These are phyloP conservation scores for Salix dunnii DNA, from an alignment of 345 rosid genomes.

Conservation along the genomic window DNA sequence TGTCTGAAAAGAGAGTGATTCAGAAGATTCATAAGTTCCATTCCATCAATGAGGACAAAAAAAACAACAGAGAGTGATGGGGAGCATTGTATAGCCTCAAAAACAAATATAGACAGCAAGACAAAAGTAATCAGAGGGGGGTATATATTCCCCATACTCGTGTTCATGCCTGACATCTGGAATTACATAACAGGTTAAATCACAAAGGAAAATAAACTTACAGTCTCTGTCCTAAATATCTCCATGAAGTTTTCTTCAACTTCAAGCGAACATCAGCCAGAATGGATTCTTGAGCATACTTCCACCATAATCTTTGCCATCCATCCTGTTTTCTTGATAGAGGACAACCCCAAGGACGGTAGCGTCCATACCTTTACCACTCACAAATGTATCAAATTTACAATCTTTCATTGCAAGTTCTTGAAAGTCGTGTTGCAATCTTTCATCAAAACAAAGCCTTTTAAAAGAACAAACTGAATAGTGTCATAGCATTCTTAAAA, in stretches of 20 bases:
- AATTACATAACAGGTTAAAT: background rate
- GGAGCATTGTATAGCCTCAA: too few relatives aligned
- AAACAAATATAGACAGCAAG: too few relatives aligned
- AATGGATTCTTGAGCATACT: constrained; percentile 74
- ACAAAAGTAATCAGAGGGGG: too few relatives aligned
- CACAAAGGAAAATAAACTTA: constrained; percentile 33
- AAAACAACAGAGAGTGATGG: too few relatives aligned
- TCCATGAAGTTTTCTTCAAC: constrained; percentile 83
- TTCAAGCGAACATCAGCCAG: constrained; percentile 66
- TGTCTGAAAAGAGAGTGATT: too few relatives aligned
- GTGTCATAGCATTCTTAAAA: background rate
- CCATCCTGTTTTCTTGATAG: constrained; percentile 56
- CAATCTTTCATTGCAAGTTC: background rate
- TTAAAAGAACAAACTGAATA: background rate
- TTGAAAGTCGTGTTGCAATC: background rate
- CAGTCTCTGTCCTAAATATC: constrained; percentile 73
- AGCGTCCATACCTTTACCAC: constrained; percentile 75
- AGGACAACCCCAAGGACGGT: constrained; percentile 66
- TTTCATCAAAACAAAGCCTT: background rate
- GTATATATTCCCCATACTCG: too few relatives aligned
- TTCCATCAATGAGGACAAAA: too few relatives aligned
- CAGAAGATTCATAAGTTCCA: too few relatives aligned
- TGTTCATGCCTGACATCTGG: too few relatives aligned
- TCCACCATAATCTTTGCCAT: constrained; percentile 89
- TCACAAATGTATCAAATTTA: constrained; percentile 10